These are phyloP conservation scores for Echium plantagineum DNA, from an alignment of 257 asterid species.

Conservation along the genomic window DNA sequence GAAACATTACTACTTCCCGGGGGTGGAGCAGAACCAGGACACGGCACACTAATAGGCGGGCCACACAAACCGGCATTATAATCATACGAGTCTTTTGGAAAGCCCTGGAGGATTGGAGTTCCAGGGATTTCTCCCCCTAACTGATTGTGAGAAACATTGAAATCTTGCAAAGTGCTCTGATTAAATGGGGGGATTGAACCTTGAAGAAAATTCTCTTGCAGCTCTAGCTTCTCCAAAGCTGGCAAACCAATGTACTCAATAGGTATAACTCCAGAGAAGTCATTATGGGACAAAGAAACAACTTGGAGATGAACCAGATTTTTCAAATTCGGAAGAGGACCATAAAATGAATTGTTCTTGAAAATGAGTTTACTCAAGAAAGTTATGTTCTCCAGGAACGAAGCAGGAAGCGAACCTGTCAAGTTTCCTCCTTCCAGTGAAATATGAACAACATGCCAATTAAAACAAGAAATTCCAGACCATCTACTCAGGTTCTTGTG, in stretches of 20 bases:
- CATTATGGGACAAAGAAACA: slow-evolving; percentile 38
- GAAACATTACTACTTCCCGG: slow-evolving; percentile 3
- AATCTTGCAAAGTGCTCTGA: slow-evolving; percentile 31
- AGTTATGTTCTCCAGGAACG: slow-evolving; percentile 33
- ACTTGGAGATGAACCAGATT: slow-evolving; percentile 25
- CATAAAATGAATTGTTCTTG: slow-evolving; percentile 40
- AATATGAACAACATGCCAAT: slow-evolving; percentile 36
- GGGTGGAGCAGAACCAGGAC: slow-evolving; percentile 25
- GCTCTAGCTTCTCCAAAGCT: slow-evolving; percentile 27
- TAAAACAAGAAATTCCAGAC: slow-evolving; percentile 47
- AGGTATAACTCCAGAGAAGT: slow-evolving; percentile 44
- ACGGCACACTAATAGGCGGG: slow-evolving; percentile 24
- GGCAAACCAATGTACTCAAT: slow-evolving; percentile 24
- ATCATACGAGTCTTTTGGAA: slow-evolving; percentile 26
- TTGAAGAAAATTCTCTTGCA: slow-evolving; percentile 35
- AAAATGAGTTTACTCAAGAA: slow-evolving; percentile 44
- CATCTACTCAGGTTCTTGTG: slow-evolving; percentile 38
- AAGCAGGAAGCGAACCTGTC: slow-evolving; percentile 35
- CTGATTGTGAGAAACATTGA: slow-evolving; percentile 44
- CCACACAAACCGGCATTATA: slow-evolving; percentile 48
- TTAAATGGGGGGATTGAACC: slow-evolving; percentile 51
- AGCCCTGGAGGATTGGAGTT: slow-evolving; percentile 32
- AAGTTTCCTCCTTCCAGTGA: slow-evolving; percentile 42
- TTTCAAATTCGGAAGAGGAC: slow-evolving; percentile 43
- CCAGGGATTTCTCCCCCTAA: slow-evolving; percentile 42